phyloP scores from a whole-genome alignment of 768 basidiomycete species.

The Sistotremastrum niveocremeum region DNA sequence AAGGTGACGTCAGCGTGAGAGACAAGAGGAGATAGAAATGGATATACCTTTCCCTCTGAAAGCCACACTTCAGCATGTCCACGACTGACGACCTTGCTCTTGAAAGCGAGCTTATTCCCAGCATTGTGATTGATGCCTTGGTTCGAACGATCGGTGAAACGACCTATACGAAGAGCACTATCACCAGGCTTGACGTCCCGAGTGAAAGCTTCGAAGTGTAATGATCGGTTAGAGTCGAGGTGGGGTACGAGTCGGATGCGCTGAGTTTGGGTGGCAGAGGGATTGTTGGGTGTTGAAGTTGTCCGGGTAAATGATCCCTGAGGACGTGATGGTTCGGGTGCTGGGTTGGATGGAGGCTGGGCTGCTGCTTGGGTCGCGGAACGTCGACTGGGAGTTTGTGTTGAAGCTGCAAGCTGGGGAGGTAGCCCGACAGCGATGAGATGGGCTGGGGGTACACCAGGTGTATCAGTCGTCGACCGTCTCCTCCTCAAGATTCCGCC shows the following conservation, averaged over 20 bases:
- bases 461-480: no score
- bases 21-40: no score
- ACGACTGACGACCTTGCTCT: conserved; percentile 87
- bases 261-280: conserved; percentile 26
- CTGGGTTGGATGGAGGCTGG: no score
- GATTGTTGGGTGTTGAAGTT: conserved; percentile 33
- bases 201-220: conserved; percentile 85
- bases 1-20: conserved; percentile 28
- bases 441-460: no score
- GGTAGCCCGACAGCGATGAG: no score
- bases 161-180: conserved; percentile 69
- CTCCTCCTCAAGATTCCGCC: no score
- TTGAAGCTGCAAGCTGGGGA: no score
- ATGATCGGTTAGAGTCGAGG: conserved; percentile 77
- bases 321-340: conserved; percentile 97
- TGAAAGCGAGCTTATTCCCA: conserved; percentile 85
- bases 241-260: conserved; percentile 93
- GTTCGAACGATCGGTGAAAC: conserved; percentile 83
- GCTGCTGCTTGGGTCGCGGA: no score
- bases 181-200: conserved; percentile 69
- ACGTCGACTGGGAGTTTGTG: no score
- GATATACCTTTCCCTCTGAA: conserved; percentile 8
- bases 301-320: conserved; percentile 89
- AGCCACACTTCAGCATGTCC: conserved; percentile 94
- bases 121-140: conserved; percentile 43